Base-by-base conservation (phyloP, 148 eudicot genomes). In the Vaccinium vitisidaea region DNA sequence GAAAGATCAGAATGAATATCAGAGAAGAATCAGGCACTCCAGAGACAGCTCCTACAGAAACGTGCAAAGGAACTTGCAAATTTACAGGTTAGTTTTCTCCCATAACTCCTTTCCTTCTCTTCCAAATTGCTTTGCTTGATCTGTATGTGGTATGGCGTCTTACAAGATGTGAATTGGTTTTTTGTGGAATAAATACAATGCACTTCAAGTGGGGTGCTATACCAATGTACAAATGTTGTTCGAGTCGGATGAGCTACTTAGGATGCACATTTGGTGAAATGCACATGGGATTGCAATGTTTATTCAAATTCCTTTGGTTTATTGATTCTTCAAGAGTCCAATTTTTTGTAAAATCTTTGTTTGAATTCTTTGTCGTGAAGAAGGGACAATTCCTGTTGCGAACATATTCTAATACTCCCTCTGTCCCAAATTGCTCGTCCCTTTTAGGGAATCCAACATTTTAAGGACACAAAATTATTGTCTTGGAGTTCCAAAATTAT, bases 1-100 rank as follows among this genome's bases (percentile, higher is more conserved):
- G 96, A 86, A 93, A 98, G 87, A 83, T 90, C 49, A 92, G 89
- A 79, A 94, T 92, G 95, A 32, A 32, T 32, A 32, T 86, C 91
- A 1, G 96, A 95, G 87, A 98, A 97, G 85, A 94, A 95, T 77
- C 89, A 88, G 48, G 94, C 98, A 53, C 90, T 92, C 16, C 96
- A 92, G 79, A 90, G 88, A 83, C 95, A 91, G 83, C 92, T 97
- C 54, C 89, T 94, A 46, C 93, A 91, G 55, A 92, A 93, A 81
- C 94, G 90, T 73, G 95, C 90, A 30, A 95, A 91, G 88, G 97
- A 93, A 84, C 89, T 92, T 56, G 92, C 89, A 61, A 91, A 85
- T 85, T 84, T 90, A 85, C 89, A 86, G 86, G 99, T 96, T 78
- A 71, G 86, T 75, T 36, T 36, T 36, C 39, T 36, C 48, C 67